Base-by-base conservation (phyloP, 768 basidiomycete genomes). In the Trametes cingulata region DNA sequence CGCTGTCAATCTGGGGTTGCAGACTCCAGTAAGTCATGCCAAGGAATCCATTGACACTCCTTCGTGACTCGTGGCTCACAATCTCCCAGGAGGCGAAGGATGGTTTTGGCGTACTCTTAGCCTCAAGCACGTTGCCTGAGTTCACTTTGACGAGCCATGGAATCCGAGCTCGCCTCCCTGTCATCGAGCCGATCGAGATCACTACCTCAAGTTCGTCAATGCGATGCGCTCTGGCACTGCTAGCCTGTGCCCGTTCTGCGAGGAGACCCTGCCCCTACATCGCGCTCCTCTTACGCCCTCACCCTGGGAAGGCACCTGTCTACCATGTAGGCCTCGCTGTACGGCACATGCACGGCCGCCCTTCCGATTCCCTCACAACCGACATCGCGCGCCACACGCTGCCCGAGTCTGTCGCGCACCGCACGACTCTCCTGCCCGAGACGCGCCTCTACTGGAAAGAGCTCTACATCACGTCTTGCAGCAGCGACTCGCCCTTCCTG, bases 141-240 rank as follows among this genome's bases (percentile, higher is more conserved):
- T 58, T 50, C 40, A 58, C 48, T 5, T 24, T 58, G 27, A 58
- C 56, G 6, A 33, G 39, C 20, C 27, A 41, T 20, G 56, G 48
- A 12, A 50, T 58, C 56, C 29, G 41, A 6, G 48, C 49, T 10
- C 46, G 49, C 9, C 29, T 58, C 0, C 49, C 56, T n/a, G 29
- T 51, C 7, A 50, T 58, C n/a, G 39, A 49, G 24, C 37, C 47
- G 4, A 19, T 52, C 36, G 25, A 41, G 13, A 29, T 39, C 27
- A 10, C 6, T 37, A 48, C 47, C 2, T 19, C 25, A 9, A 36
- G 12, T 19, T n/a, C 47, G 15, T 25, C 46, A 19, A 47, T 14
- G 15, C 46, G 39, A n/a, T 48, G 40, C 27, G 37, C 47, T 6
- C 35, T 57, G 37, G 56, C 56, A 25, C 27, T 48, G 7, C 39